Base-by-base conservation (phyloP, 2,329 filamentous ascomycete genomes). In the Biscogniauxia sp. region DNA sequence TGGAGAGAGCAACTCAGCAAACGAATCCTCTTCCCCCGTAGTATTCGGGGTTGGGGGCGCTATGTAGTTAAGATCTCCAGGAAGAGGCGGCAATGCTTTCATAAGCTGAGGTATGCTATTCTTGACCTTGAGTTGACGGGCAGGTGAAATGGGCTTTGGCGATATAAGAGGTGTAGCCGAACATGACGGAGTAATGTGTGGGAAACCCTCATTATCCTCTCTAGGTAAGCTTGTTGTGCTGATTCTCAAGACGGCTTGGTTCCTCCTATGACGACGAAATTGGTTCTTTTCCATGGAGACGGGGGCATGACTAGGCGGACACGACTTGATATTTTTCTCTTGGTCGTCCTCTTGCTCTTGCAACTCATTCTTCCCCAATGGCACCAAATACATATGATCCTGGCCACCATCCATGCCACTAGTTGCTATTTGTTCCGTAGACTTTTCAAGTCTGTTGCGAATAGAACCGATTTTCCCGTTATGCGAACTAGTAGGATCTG, bases 41-140 rank as follows among this genome's bases (percentile, higher is more conserved):
- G 64, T 63, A 20, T 60, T 65, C 37, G 70, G 58, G 20, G 66
- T 63, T 49, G 65, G 56, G 2, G 67, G 60, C 8, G 64, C 19
- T 53, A 62, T 45, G 54, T 72, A 72, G 20, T 65, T 63, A 23
- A 61, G 53, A 57, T 67, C 71, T 4, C 69, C 69, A 3, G 81
- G 81, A 7, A 83, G 64, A 15, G 78, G 74, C 15, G 82, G 82
- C 51, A 84, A 65, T 20, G 79, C 77, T 67, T 84, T 84, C 80
- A 84, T 84, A 15, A 84, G 70, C 50, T 78, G 77, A 6, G 82
- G 79, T 56, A 82, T 80, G 63, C 79, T 83, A 63, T 79, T 81
- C 60, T 80, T 81, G 49, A 80, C 72, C 56, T 75, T 79, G 19
- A 82, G 73, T 63, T 79, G 74, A 26, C 75, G 74, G 37, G 72